Conservation (phyloP, 2,329 filamentous ascomycete genomes). For the Penicillium sp. region DNA sequence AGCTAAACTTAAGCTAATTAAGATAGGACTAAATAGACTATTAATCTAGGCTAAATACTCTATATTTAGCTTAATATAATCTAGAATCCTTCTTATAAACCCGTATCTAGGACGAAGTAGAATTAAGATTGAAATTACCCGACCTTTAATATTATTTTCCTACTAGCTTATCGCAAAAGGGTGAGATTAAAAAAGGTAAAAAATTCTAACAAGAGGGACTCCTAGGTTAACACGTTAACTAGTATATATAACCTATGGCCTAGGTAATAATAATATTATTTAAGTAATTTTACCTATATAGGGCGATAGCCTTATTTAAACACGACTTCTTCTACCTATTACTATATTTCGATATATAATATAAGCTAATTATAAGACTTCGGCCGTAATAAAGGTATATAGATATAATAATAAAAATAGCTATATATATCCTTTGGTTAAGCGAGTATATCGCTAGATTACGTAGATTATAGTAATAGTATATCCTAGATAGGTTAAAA, state of each 20-base stretch:
- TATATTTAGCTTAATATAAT: slow-evolving; percentile 4
- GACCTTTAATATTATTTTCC: slow-evolving; percentile 7
- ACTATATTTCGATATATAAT: slow-evolving; percentile 6
- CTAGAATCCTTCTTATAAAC: slow-evolving; percentile 6
- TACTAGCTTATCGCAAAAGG: slow-evolving; percentile 10
- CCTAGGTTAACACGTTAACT: slow-evolving; percentile 8
- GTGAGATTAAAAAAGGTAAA: slow-evolving; percentile 8
- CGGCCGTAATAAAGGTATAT: neutral
- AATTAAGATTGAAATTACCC: slow-evolving; percentile 8
- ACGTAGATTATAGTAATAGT: slow-evolving; percentile 11
- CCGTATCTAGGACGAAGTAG: slow-evolving; percentile 11
- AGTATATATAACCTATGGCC: slow-evolving; percentile 3
- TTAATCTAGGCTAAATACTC: slow-evolving; percentile 10
- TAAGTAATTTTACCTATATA: slow-evolving; percentile 2
- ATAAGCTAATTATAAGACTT: neutral
- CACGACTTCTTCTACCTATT: slow-evolving; percentile 2
- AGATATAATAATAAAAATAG: slow-evolving; percentile 2
- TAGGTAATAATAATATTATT: slow-evolving; percentile 9
- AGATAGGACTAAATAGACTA: slow-evolving; percentile 9
- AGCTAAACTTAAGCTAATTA: neutral
- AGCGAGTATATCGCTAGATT: slow-evolving; percentile 11
- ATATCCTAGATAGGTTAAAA: slow-evolving; percentile 9
- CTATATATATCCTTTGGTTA: neutral
- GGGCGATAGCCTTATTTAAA: neutral
- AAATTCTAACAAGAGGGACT: slow-evolving; percentile 4